Base-by-base conservation (phyloP, 352 stramenopile genomes). In the Phytophthora multivora region DNA sequence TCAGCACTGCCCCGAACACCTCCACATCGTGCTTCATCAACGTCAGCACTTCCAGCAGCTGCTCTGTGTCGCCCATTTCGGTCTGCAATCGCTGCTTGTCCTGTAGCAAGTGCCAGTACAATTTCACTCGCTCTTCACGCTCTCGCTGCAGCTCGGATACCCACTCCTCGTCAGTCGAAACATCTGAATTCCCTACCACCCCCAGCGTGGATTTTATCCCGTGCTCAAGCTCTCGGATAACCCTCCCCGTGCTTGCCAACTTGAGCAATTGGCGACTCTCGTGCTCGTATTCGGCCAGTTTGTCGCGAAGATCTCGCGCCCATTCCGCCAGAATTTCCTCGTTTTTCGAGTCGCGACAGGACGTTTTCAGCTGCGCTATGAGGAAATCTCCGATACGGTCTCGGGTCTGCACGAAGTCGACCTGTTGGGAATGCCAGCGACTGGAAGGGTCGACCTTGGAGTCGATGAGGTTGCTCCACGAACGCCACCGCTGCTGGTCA, bases 21-120 rank as follows among this genome's bases (percentile, higher is more conserved):
- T 59, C 36, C 5, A 67, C 6, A 6, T 56, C 48, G 23, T 67
- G 35, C 21, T 67, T 70, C 31, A 70, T 43, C 45, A 74, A 21
- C 8, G 66, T 60, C 36, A 70, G 16, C 9, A 74, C 25, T 33
- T 63, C 54, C 31, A 63, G 13, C 18, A 53, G 53, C 49, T 73
- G 49, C 11, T 50, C 26, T 5, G 42, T 23, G 26, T 46, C 55
- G 2, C 55, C 60, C 31, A 70, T 23, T 35, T 63, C 58, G 1
- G 15, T 0, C 16, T 8, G 4, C 26, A 72, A 26, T 9, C 38
- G 15, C 2, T 41, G 25, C 10, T 43, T 26, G 28, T 54, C 15
- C 0, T 8, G 13, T 18, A 72, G 16, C 30, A 68, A 46, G 3
- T 6, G 10, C 4, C 18, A 21, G 18, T 47, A 72, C 13, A 38